phyloP scores from a whole-genome alignment of 1,284 basidiomycete species.

The Baeospora myosura region DNA sequence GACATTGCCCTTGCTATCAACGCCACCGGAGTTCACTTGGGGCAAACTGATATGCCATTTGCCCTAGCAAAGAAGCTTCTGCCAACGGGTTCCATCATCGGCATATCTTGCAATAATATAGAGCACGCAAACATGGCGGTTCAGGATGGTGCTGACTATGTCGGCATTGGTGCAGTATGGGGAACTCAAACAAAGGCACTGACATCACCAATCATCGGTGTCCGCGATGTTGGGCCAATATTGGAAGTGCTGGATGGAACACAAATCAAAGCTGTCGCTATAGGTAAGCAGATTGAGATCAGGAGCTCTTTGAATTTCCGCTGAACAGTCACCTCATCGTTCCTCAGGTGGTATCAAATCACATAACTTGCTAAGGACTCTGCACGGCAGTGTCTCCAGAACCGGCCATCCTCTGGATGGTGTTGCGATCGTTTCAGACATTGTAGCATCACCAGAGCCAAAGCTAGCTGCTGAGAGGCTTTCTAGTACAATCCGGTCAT shows the following conservation, averaged over 20 bases:
- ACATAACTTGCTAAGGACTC: slow-evolving; percentile 62
- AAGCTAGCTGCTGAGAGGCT: slow-evolving; percentile 46
- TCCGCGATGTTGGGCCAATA: slow-evolving; percentile 60
- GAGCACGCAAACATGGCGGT: slow-evolving; percentile 55
- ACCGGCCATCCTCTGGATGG: slow-evolving; percentile 63
- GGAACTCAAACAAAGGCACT: slow-evolving; percentile 68
- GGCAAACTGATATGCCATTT: slow-evolving; percentile 85
- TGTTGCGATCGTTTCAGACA: slow-evolving; percentile 87
- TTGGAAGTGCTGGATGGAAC: slow-evolving; percentile 59
- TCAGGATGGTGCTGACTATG: slow-evolving; percentile 68
- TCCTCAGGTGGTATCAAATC: slow-evolving; percentile 74
- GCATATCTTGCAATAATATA: slow-evolving; percentile 73
- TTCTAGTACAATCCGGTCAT: slow-evolving; percentile 35
- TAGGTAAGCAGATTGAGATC: slow-evolving; percentile 50
- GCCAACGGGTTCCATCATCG: slow-evolving; percentile 69
- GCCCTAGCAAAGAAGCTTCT: slow-evolving; percentile 63
- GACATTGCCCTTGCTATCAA: slow-evolving; percentile 78
- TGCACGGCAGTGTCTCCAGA: slow-evolving; percentile 63
- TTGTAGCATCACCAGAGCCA: slow-evolving; percentile 68
- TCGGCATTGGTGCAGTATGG: slow-evolving; percentile 83
- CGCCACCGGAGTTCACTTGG: slow-evolving; percentile 82
- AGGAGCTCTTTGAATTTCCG: too few species aligned
- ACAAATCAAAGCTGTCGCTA: slow-evolving; percentile 67
- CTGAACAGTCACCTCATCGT: not conserved
- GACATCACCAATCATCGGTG: slow-evolving; percentile 49